Percentiles rank a stretch among this genome's conserved stretches.
These are phyloP conservation scores for Zymoseptoria tritici DNA, from an alignment of 2,329 filamentous ascomycete genomes.

Conservation along the genomic window DNA sequence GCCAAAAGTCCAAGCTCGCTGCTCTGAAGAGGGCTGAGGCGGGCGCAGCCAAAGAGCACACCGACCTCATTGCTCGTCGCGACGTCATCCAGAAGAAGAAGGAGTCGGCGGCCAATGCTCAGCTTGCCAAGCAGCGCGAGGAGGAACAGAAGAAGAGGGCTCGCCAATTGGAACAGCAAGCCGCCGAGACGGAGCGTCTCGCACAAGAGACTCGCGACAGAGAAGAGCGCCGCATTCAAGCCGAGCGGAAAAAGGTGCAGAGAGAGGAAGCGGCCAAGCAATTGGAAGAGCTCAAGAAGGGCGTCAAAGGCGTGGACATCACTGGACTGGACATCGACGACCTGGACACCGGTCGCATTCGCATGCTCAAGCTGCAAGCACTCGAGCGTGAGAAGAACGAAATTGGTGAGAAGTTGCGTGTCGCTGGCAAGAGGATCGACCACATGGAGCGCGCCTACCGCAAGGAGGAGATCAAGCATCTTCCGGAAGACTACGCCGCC, in stretches of 20 bases:
- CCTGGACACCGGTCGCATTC: conserved; percentile 57
- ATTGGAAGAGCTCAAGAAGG: conserved; percentile 88
- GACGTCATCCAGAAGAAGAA: conserved; percentile 94
- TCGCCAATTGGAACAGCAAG: conserved; percentile 78
- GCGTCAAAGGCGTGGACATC: conserved; percentile 75
- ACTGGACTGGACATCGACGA: conserved; percentile 78
- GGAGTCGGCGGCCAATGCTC: conserved; percentile 82
- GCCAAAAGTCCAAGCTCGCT: conserved; percentile 68
- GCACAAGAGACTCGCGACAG: conserved; percentile 89
- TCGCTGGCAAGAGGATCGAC: conserved; percentile 92
- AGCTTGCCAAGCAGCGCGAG: conserved; percentile 85
- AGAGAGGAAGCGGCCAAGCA: conserved; percentile 64
- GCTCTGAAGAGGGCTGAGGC: conserved; percentile 75
- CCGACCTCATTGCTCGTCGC: conserved; percentile 75
- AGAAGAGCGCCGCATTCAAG: conserved; percentile 75
- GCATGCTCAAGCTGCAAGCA: conserved; percentile 89
- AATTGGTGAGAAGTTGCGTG: conserved; percentile 79
- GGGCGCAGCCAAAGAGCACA: conserved; percentile 87
- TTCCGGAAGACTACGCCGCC: conserved; percentile 73
- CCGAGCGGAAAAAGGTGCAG: conserved; percentile 67
- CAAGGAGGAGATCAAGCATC: conserved; percentile 89
- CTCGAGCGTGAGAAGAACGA: conserved; percentile 98
- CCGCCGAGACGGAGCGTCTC: conserved; percentile 81
- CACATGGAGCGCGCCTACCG: conserved; percentile 95
- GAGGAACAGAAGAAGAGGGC: conserved; percentile 81